phyloP scores from a whole-genome alignment of 345 rosid genomes.

The Moringa oleifera region DNA sequence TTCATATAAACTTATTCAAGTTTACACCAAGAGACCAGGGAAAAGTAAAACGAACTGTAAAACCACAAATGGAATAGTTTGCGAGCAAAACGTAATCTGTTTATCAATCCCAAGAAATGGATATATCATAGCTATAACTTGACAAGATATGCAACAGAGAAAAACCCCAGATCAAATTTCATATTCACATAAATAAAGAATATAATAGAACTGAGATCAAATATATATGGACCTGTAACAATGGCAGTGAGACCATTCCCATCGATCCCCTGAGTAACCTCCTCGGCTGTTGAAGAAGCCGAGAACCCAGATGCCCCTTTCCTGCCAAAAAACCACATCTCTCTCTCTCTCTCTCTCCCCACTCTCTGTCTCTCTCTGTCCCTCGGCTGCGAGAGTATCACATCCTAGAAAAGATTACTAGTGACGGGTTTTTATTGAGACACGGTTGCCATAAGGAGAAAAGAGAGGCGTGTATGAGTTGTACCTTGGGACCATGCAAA shows the following conservation, averaged over 20 bases:
- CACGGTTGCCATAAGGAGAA: not conserved
- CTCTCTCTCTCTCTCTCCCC: constrained; percentile 1
- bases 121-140: too few species aligned
- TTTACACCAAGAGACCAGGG: too few species aligned
- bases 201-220: not conserved
- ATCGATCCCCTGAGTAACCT: constrained; percentile 70
- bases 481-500: not conserved
- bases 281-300: constrained; percentile 68
- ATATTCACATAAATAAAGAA: not conserved
- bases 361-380: too few species aligned
- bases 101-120: not conserved
- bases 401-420: too few species aligned
- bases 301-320: constrained; percentile 81
- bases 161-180: not conserved
- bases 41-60: too few species aligned
- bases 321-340: constrained; percentile 54
- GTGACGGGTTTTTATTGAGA: too few species aligned
- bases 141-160: too few species aligned
- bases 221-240: constrained; percentile 49
- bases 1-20: too few species aligned
- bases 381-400: too few species aligned
- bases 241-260: constrained; percentile 75
- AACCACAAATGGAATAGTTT: too few species aligned
- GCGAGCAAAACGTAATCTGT: not conserved
- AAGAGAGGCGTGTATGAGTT: not conserved